Evolutionary conservation across 441 rosid genomes (phyloP), one percentile per base, ranked within the genome.

Genomic region (Aleurites moluccanus): DNA sequence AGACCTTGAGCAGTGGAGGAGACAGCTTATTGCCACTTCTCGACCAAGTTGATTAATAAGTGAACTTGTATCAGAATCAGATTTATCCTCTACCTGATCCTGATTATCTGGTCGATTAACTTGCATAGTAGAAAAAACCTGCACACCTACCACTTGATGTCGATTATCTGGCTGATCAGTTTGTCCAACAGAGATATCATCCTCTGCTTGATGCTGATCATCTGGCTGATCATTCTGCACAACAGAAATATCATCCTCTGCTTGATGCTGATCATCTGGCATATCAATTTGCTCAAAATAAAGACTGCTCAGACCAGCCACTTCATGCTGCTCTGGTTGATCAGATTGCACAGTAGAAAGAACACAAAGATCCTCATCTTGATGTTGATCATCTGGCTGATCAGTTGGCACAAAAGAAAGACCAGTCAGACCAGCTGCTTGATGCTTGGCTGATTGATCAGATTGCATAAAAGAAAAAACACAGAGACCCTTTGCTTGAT

Each of bases 1-100:
- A 33, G 91, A 84, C 83, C 98, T 86, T 0, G 93, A 88, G 82
- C 91, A 90, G 74, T 71, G 78, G 40, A 88, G 75, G 63, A 89
- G 87, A 78, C 98, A 93, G 70, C 72, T 88, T 23, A 91, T 70
- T 10, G 97, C 78, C 30, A 85, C 79, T 64, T 93, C 97, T 62
- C 81, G 85, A 68, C 88, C 90, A 74, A 93, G 87, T 74, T 79
- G 84, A 76, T 80, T 75, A 57, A 93, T 87, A 67, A 92, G 84
- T 20, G 88, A 80, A 73, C 83, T 83, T 20, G 84, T 71, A 50
- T 91, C 88, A 10, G 9, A 38, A 38, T 38, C 40, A 38, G 82
- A 74, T 42, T 73, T 70, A 47, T 79, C 67, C n/a, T 65, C 75
- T 28, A 25, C 53, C 33, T 56, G 78, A n/a, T 78, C 70, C 57